Conservation (phyloP, 495 filamentous ascomycete species). For the Zalerion maritima region DNA sequence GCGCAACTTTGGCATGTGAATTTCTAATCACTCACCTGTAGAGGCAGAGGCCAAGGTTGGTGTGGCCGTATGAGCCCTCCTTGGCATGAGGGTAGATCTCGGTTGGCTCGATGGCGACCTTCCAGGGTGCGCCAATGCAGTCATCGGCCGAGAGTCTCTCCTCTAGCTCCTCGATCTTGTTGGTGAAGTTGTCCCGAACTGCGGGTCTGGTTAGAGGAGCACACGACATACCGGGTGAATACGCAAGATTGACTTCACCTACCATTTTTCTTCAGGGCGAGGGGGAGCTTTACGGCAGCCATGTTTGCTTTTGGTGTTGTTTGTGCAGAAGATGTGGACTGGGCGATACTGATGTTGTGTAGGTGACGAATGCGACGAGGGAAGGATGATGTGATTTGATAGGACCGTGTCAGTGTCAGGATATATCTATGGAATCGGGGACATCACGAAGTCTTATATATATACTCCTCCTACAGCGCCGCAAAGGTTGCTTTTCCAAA, state of each 20-base stretch:
- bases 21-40: constrained; percentile 17
- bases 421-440: too few relatives aligned
- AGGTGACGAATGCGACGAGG: too few relatives aligned
- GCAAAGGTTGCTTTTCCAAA: too few relatives aligned
- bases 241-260: constrained; percentile 4
- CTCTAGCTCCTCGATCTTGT: constrained; percentile 28
- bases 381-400: too few relatives aligned
- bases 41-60: constrained; percentile 30
- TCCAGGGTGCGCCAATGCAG: constrained; percentile 30
- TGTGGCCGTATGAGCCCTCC: constrained; percentile 29
- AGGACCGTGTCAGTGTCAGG: too few relatives aligned
- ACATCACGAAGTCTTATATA: too few relatives aligned
- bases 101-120: constrained; percentile 29
- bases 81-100: constrained; percentile 34
- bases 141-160: constrained; percentile 25
- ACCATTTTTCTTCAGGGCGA: constrained; percentile 38
- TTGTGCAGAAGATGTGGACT: too few relatives aligned
- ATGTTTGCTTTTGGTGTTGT: too few relatives aligned
- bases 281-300: constrained; percentile 38
- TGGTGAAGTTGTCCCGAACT: constrained; percentile 41
- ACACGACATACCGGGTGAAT: not conserved
- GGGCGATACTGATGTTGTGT: too few relatives aligned
- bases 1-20: not conserved
- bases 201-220: constrained; percentile 1
- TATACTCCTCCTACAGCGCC: too few relatives aligned